Conservation (phyloP, 2,329 filamentous ascomycete genomes). For the Lizonia empirigonia region DNA sequence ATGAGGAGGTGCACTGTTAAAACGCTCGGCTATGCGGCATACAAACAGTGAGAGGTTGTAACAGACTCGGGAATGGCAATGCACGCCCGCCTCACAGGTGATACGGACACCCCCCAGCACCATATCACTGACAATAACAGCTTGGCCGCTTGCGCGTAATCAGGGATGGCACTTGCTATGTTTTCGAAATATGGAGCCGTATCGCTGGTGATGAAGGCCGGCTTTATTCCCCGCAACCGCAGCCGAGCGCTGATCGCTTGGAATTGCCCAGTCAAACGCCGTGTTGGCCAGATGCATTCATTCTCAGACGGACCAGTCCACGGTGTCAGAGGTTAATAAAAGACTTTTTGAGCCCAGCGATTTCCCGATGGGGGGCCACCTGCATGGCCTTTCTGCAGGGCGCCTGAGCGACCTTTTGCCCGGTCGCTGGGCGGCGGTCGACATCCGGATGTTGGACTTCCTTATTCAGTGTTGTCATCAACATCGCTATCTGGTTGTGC, state of each 20-base stretch:
- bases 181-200: constrained; percentile 23
- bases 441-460: too few relatives aligned
- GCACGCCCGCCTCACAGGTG: constrained; percentile 1
- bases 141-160: constrained; percentile 24
- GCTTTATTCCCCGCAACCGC: constrained; percentile 6
- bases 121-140: constrained; percentile 6
- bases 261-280: constrained; percentile 8
- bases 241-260: constrained; percentile 17
- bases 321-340: neutral
- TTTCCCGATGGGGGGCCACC: neutral
- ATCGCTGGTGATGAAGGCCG: constrained; percentile 3
- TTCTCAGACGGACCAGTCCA: neutral
- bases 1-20: constrained; percentile 6
- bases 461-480: neutral
- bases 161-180: constrained; percentile 11
- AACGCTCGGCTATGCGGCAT: constrained; percentile 2
- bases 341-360: neutral
- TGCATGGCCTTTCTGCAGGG: neutral
- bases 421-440: neutral
- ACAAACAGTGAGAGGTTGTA: constrained; percentile 4
- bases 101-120: constrained; percentile 7
- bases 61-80: constrained; percentile 1
- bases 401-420: neutral
- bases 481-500: neutral
- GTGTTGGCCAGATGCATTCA: neutral